A percentile compares a stretch with the other conserved stretches of the same genome.
phyloP scores from a whole-genome alignment of 345 rosid species.

The Hypericum androsaemum region DNA sequence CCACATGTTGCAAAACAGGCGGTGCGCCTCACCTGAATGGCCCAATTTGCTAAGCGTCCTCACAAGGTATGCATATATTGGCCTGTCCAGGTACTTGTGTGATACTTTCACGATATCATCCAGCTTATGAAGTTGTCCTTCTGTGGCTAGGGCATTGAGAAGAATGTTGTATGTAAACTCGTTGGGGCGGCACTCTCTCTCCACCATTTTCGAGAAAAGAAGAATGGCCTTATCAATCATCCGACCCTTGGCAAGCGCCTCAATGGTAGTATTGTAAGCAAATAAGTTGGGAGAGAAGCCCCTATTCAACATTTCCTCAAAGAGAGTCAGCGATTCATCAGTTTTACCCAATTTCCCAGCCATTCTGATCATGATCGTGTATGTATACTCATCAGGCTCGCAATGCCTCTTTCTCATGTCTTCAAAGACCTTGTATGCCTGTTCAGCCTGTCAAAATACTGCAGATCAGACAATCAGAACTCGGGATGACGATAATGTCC shows the following conservation, averaged over 20 bases:
- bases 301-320: slow-evolving; percentile 58
- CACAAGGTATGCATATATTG: slow-evolving; percentile 69
- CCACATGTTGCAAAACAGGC: slow-evolving; percentile 90
- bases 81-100: slow-evolving; percentile 53
- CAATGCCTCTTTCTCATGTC: slow-evolving; percentile 69
- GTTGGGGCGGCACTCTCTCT: slow-evolving; percentile 45
- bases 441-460: slow-evolving; percentile 61
- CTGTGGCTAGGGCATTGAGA: slow-evolving; percentile 46
- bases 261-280: slow-evolving; percentile 68
- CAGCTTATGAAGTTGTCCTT: slow-evolving; percentile 56
- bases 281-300: slow-evolving; percentile 46
- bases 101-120: slow-evolving; percentile 59
- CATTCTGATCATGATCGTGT: slow-evolving; percentile 79
- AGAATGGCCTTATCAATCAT: slow-evolving; percentile 64
- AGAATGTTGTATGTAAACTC: slow-evolving; percentile 60
- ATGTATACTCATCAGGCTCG: slow-evolving; percentile 66
- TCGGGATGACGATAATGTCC: neutral
- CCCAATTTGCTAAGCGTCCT: slow-evolving; percentile 64
- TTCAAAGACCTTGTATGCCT: slow-evolving; percentile 56
- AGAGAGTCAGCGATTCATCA: slow-evolving; percentile 43
- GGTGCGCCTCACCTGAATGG: slow-evolving; percentile 72
- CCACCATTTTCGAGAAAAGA: slow-evolving; percentile 70
- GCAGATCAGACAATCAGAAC: slow-evolving; percentile 58
- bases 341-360: slow-evolving; percentile 61
- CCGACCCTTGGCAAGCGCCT: slow-evolving; percentile 53